These are phyloP conservation scores for Nothophytophthora sp. DNA, from an alignment of 352 stramenopile species.

Conservation along the genomic window DNA sequence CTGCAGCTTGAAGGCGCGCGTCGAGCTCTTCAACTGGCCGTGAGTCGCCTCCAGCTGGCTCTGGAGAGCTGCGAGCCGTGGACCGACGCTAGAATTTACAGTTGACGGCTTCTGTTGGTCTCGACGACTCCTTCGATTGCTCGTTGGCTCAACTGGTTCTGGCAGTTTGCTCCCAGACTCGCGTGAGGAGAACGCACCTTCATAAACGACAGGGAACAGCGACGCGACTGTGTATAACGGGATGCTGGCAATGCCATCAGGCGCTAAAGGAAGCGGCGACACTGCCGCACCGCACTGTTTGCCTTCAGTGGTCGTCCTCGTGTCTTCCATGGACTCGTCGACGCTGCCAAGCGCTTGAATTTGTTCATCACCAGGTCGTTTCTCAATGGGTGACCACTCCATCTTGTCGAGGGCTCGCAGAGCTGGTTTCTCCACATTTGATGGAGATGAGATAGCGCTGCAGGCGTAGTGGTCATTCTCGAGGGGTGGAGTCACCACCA, in stretches of 20 bases:
- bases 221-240: conserved; percentile 33
- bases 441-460: background rate
- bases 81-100: conserved; percentile 1
- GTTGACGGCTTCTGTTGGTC: conserved; percentile 6
- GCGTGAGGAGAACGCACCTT: background rate
- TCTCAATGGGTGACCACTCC: background rate
- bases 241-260: background rate
- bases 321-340: background rate
- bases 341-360: background rate
- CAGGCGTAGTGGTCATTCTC: background rate
- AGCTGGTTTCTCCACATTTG: background rate
- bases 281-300: background rate
- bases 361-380: no score
- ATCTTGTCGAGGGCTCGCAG: background rate
- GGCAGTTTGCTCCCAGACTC: background rate
- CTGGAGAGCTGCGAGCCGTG: conserved; percentile 13
- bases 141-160: background rate
- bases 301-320: background rate
- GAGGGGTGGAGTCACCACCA: background rate
- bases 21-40: conserved; percentile 13
- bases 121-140: background rate
- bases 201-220: conserved; percentile 47
- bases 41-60: conserved; percentile 12
- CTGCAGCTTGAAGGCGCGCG: conserved; percentile 27
- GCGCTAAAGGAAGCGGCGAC: background rate